Base-by-base conservation (phyloP, 2,329 filamentous ascomycete genomes). In the Cercospora sp. region DNA sequence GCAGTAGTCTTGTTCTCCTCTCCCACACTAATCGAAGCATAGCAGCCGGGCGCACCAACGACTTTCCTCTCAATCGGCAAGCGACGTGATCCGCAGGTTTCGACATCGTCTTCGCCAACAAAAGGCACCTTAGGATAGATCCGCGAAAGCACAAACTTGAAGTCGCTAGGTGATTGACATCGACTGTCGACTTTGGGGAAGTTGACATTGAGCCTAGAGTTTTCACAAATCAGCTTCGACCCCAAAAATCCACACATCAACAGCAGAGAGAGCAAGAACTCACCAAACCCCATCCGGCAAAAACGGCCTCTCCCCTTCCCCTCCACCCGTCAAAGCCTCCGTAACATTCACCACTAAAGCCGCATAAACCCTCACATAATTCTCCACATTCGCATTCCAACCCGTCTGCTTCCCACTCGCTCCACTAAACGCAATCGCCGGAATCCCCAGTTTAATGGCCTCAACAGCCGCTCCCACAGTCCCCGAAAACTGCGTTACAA, bases 401-500 rank as follows among this genome's bases (percentile, higher is more conserved):
- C 85, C 82, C 0, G 85, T 84, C 30, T 79, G 82, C 13, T 81
- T 81, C 5, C 81, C 80, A 0, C 83, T 83, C 1, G 78, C 77
- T 5, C 89, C 89, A 0, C 86, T 88, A 79, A 92, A 91, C 16
- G 89, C 90, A 65, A 92, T 84, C n/a, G 86, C 86, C 0, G 90
- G 90, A 66, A 91, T 85, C 1, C 84, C 83, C 1, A 80, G 80
- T 20, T 85, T 80, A 3, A 82, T 85, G 0, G 89, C 88, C 70
- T 87, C 87, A 36, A 81, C 83, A 7, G 89, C 87, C 0, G 87
- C 87, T 61, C 89, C 89, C n/a, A 90, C 86, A 23, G 90, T 91
- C 5, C 90, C 89, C 1, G 89, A 91, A 76, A 90, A 84, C 23
- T 80, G 84, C 0, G 86, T 83, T 1, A 81, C 76, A 13, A 87